Base-by-base conservation (phyloP, 495 filamentous ascomycete genomes). In the Cenococcum geophilum region DNA sequence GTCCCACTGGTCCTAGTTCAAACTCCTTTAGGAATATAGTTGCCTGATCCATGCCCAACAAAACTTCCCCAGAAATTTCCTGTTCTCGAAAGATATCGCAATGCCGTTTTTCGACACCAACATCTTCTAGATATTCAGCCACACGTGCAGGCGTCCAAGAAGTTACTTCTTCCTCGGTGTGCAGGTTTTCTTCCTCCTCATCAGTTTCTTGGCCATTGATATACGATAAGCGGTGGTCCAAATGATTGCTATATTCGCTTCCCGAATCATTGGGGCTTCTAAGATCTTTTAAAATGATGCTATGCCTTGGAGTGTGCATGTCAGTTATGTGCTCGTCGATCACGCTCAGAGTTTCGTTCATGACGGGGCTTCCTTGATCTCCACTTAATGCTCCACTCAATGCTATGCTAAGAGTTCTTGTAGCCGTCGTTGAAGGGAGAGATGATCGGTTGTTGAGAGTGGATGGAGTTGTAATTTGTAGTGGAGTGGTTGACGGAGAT, bases 291-390 rank as follows among this genome's bases (percentile, higher is more conserved):
- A 73, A 73, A 9, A 72, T 68, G 34, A 81, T 64, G 50, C 82
- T 82, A 55, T 85, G 82, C 42, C 85, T 82, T 48, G 90, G 83
- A 5, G 85, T 90, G 70, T 85, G 86, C 75, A 99, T 86, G 70
- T 96, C 90, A 23, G 91, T 96, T 51, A 99, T 97, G 71, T 97
- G 95, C 73, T 99, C 95, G 68, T 99, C 83, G 68, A 99, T 99
- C 35, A 97, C 95, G 67, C 90, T 96, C 59, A 99, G 74, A 0
- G 95, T 97, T 70, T 99, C 92, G 70, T 95, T 91, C 79, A 99
- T 89, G 25, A 97, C 92, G 2, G 91, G 89, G 69, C 89, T 73
- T 25, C 53, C 61, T 47, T 59, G 48, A 5, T 67, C 63, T 47
- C 55, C 32, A 59, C 58, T 42, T 74, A 61, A 73, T 75, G 58